phyloP scores from a whole-genome alignment of 1,284 basidiomycete genomes.

The Trichosporon inkin region DNA sequence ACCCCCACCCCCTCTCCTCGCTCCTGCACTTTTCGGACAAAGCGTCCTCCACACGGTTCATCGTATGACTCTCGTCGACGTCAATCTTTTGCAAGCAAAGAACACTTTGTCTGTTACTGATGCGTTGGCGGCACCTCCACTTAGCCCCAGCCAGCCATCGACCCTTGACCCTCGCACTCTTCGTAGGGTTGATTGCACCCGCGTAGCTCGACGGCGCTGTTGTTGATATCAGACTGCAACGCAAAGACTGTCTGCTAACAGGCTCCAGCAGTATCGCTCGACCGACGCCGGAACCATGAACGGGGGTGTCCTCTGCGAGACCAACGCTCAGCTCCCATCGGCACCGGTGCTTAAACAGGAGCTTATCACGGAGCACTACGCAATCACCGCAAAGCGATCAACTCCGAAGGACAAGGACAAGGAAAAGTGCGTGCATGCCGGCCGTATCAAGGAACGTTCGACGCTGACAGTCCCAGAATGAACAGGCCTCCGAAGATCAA shows the following conservation, averaged over 20 bases:
- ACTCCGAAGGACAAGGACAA: conserved; percentile 22
- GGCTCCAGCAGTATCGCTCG: neutral
- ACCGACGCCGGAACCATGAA: conserved; percentile 19
- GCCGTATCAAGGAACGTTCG: neutral
- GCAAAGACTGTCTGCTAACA: neutral
- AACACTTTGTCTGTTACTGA: too few species aligned
- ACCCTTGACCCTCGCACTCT: neutral
- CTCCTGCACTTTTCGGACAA: neutral
- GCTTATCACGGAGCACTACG: conserved; percentile 28
- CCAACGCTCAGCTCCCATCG: conserved; percentile 17
- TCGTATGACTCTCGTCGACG: neutral
- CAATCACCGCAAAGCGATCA: conserved; percentile 22
- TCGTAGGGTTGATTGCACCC: neutral
- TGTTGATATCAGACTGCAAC: conserved; percentile 1
- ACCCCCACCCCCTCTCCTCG: neutral
- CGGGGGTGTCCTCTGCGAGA: conserved; percentile 25
- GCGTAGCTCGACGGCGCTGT: neutral
- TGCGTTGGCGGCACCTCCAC: neutral
- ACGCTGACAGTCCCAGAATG: conserved; percentile 15
- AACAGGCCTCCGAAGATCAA: conserved; percentile 18
- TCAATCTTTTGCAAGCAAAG: neutral
- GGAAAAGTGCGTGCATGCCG: neutral
- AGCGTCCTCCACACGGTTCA: neutral
- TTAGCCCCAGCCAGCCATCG: neutral
- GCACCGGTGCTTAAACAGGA: conserved; percentile 26